Evolutionary conservation across 2,329 filamentous ascomycete genomes (phyloP).

Genomic region (Lasiodiplodia sp.): DNA sequence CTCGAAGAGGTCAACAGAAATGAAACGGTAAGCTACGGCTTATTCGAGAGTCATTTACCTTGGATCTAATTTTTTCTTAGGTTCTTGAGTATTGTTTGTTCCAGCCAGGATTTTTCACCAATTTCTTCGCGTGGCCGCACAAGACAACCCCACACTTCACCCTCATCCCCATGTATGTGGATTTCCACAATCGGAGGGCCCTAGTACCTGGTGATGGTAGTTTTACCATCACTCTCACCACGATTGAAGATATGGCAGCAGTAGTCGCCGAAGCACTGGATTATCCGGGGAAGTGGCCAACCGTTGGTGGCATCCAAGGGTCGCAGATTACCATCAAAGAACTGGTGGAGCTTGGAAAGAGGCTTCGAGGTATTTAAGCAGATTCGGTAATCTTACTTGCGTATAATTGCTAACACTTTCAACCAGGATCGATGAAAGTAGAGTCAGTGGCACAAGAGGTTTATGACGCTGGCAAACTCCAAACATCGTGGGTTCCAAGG

Average conservation of each 20-base stretch:
- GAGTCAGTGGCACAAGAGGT: neutral
- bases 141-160: neutral
- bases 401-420: too few relatives aligned
- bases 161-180: neutral
- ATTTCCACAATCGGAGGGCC: neutral
- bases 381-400: rapidly evolving
- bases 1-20: neutral
- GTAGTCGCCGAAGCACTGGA: neutral
- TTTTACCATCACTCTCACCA: neutral
- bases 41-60: neutral
- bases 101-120: neutral
- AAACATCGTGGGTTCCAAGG: neutral
- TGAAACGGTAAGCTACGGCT: neutral
- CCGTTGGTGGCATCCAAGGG: neutral
- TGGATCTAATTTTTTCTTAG: neutral
- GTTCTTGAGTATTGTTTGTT: neutral
- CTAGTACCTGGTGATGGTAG: neutral
- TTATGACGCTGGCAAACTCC: neutral
- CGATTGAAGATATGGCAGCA: neutral
- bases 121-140: neutral
- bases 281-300: neutral
- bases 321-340: neutral
- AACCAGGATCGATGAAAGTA: neutral
- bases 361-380: neutral
- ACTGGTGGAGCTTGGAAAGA: neutral